These are phyloP conservation scores for Phytophthora melonis DNA, from an alignment of 352 stramenopile genomes.

Conservation along the genomic window DNA sequence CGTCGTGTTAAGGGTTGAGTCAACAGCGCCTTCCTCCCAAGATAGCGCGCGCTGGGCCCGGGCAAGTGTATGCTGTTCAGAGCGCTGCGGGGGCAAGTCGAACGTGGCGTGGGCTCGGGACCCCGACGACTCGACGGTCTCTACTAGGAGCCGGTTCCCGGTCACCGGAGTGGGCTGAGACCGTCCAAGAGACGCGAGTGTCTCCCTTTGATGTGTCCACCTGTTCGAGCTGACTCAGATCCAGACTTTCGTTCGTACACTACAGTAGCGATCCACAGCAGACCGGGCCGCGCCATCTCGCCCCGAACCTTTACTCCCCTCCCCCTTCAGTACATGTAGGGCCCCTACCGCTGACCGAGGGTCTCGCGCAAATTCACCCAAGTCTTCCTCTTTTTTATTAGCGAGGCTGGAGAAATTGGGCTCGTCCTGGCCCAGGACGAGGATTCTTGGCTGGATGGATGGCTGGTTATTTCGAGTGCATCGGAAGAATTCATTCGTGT, in stretches of 20 bases:
- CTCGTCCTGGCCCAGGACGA: too few relatives aligned
- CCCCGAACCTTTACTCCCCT: too few relatives aligned
- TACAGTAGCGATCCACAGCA: too few relatives aligned
- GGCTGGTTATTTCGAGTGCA: neutral
- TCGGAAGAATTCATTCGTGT: neutral
- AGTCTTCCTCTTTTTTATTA: too few relatives aligned
- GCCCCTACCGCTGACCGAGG: too few relatives aligned
- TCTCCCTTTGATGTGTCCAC: neutral
- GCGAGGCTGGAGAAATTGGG: too few relatives aligned
- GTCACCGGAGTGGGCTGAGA: constrained; percentile 9
- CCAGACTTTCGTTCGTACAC: too few relatives aligned
- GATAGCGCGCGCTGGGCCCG: neutral
- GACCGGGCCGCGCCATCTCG: too few relatives aligned
- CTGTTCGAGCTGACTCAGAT: neutral
- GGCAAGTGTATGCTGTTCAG: constrained; percentile 28
- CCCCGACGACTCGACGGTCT: constrained; percentile 1
- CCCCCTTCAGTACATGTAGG: too few relatives aligned
- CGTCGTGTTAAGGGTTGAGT: constrained; percentile 16
- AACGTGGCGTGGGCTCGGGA: neutral
- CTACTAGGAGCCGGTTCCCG: constrained; percentile 9
- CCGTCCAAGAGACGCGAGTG: neutral
- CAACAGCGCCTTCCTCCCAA: too few relatives aligned
- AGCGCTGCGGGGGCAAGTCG: neutral
- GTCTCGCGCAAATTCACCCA: too few relatives aligned
- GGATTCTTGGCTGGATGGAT: too few relatives aligned